Conservation (phyloP, 106 monocot species). For the Platanthera zijinensis region DNA sequence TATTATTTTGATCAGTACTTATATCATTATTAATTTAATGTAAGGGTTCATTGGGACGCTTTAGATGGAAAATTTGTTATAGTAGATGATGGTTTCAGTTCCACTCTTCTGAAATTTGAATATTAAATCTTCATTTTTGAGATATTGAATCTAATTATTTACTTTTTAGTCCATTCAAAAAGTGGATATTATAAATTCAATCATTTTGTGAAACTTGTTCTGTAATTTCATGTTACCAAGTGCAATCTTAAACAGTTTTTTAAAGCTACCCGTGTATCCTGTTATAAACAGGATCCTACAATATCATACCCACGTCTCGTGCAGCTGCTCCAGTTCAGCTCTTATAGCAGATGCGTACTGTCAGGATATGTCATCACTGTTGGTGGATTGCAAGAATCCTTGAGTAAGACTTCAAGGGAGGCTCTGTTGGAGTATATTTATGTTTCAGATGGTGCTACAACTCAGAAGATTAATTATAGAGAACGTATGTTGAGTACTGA, state of each 20-base stretch:
- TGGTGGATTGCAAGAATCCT: constrained; percentile 96
- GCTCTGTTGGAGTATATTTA: constrained; percentile 69
- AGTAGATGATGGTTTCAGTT: no score
- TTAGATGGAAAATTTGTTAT: no score
- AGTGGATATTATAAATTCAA: no score
- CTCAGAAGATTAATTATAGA: constrained; percentile 25
- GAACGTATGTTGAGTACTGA: constrained; percentile 57
- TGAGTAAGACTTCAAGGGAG: constrained; percentile 47
- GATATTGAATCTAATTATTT: no score
- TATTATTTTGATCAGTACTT: neutral
- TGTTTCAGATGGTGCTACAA: constrained; percentile 22
- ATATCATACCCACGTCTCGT: constrained; percentile 73
- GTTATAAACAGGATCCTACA: constrained; percentile 48
- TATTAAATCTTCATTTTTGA: no score
- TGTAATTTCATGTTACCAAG: no score
- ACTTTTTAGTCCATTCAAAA: no score
- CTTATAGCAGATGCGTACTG: constrained; percentile 75
- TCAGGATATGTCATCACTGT: constrained; percentile 85
- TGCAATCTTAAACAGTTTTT: no score
- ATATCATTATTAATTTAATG: neutral
- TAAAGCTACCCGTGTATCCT: neutral
- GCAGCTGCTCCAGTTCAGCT: constrained; percentile 60
- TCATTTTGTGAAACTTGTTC: no score
- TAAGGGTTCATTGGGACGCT: neutral
- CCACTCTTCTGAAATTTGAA: no score